phyloP scores from a whole-genome alignment of 768 basidiomycete species.

The Amanita phalloides region DNA sequence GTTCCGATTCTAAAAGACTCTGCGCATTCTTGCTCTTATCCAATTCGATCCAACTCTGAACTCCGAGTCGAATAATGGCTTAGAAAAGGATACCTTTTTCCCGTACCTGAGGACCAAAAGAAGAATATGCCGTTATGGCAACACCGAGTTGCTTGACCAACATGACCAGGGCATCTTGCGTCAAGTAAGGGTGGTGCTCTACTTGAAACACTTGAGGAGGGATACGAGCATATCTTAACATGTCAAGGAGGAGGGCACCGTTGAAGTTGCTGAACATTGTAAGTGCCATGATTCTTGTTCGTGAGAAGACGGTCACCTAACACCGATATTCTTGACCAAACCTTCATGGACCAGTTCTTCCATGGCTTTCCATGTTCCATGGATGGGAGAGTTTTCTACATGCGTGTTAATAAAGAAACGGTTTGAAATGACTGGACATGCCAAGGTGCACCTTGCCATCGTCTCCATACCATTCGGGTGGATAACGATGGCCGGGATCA shows the following conservation, averaged over 20 bases:
- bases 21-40: constrained; percentile 38
- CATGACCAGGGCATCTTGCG: constrained; percentile 44
- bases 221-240: constrained; percentile 69
- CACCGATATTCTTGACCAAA: constrained; percentile 67
- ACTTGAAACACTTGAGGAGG: constrained; percentile 63
- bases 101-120: constrained; percentile 27
- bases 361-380: constrained; percentile 79
- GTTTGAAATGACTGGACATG: constrained; percentile 17
- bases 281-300: neutral
- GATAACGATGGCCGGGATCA: constrained; percentile 64
- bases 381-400: constrained; percentile 55
- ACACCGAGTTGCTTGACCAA: constrained; percentile 49
- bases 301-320: constrained; percentile 33
- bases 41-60: constrained; percentile 52
- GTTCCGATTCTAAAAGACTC: constrained; percentile 43
- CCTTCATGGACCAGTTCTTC: constrained; percentile 69
- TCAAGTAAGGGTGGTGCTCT: constrained; percentile 62
- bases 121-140: constrained; percentile 55
- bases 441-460: constrained; percentile 59
- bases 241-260: constrained; percentile 62
- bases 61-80: constrained; percentile 12
- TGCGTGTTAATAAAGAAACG: neutral
- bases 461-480: constrained; percentile 75
- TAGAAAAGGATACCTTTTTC: constrained; percentile 13
- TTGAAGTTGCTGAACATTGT: constrained; percentile 50